Base-by-base conservation (phyloP, 139 green algal species). In the Coccomyxa sp. region DNA sequence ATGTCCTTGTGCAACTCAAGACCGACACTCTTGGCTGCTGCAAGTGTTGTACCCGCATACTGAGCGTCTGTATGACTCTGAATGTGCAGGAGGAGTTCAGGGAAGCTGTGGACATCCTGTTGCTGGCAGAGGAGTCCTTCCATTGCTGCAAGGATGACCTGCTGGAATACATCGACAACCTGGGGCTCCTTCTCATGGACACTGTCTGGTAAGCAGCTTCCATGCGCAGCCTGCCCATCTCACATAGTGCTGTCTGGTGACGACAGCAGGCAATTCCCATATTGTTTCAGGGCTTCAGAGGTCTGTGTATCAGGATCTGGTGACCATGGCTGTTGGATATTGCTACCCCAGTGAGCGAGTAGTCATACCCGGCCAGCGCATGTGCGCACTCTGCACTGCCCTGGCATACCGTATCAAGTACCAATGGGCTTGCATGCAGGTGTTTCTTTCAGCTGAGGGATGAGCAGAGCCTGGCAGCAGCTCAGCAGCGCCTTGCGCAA, bases 171-270 rank as follows among this genome's bases (percentile, higher is more conserved):
- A 54, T 92, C 2, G 91, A 95, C 84, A 95, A 95, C 70, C 31
- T 91, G 31, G 82, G 84, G 16, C 84, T 94, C 83, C 81, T 94
- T 68, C 82, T 90, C 38, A 75, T 95, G 38, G 91, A 95, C 82
- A 88, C 90, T 54, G 90, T 94, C 41, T 93, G 90, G 88, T 88
- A 77, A 70, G 80, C 18, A 34, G 64, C 39, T 31, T 71, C 31
- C 7, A 33, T 8, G 37, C 16, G 0, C 0, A n/a, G 0, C n/a
- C 22, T 7, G 27, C 24, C 37, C 16, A 35, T 16, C 27, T 39
- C 39, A 39, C 31, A 73, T 73, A 73, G 68, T 36, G 2, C 22
- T 40, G n/a, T 2, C 31, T 37, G 33, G 14, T 36, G 33, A 24
- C 14, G 24, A 36, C 68, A 73, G 31, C 68, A 76, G 31, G 31